Evolutionary conservation across 148 eudicot genomes (phyloP).

Genomic region (Arctostaphylos glauca): DNA sequence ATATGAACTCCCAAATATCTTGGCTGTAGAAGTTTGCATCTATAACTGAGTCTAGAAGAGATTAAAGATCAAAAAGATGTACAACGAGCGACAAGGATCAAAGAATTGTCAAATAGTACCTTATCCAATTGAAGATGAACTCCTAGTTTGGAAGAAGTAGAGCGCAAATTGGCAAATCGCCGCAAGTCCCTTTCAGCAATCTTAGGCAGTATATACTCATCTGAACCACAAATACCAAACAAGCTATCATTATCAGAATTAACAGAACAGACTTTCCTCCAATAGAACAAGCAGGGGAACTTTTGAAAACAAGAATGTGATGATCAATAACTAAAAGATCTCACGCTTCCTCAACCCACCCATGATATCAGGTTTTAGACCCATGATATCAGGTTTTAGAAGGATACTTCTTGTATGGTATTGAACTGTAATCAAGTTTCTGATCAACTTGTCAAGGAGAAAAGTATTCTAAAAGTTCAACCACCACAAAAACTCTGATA

Average conservation of each 20-base stretch:
- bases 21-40: neutral
- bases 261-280: neutral
- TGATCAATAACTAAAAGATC: neutral
- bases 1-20: neutral
- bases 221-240: conserved; percentile 33
- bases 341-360: neutral
- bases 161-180: conserved; percentile 69
- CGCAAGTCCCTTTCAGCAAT: conserved; percentile 90
- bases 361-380: neutral
- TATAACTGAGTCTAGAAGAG: neutral
- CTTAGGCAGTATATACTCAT: conserved; percentile 92
- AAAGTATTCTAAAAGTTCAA: neutral
- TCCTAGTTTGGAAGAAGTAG: conserved; percentile 60
- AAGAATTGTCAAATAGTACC: conserved; percentile 37
- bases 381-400: neutral
- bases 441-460: neutral
- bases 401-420: neutral
- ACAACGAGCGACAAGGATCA: neutral
- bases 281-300: neutral
- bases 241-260: neutral
- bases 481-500: neutral
- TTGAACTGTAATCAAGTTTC: neutral
- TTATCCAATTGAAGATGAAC: conserved; percentile 51
- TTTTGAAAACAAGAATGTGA: neutral
- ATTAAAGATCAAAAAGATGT: conserved; percentile 3